Evolutionary conservation across 345 rosid species (phyloP).

Genomic region (Syzygium aromaticum): DNA sequence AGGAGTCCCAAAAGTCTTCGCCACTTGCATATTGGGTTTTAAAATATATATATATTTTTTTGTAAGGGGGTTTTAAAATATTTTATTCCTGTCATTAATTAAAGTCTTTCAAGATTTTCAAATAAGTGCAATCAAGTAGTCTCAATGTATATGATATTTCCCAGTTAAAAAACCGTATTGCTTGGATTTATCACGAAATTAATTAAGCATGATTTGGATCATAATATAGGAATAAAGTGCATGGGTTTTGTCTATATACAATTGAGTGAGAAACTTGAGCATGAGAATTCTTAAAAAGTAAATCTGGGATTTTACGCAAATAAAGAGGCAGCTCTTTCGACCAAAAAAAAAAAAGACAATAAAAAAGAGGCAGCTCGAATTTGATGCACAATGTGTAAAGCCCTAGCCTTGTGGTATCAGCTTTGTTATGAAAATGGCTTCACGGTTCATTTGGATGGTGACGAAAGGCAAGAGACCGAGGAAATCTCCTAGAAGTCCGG

Average conservation of each 20-base stretch:
- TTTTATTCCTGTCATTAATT: neutral
- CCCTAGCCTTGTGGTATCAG: neutral
- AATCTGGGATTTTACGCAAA: neutral
- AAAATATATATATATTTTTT: too few species aligned
- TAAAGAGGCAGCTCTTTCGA: neutral
- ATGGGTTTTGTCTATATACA: neutral
- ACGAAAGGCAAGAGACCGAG: neutral
- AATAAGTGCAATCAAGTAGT: neutral
- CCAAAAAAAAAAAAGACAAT: neutral
- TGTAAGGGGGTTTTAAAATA: too few species aligned
- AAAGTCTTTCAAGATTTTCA: neutral
- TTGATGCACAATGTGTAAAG: neutral
- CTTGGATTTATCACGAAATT: too few species aligned
- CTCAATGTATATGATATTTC: neutral
- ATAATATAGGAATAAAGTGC: neutral
- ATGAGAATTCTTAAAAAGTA: neutral
- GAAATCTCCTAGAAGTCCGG: neutral
- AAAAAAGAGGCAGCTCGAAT: neutral
- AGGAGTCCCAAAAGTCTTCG: neutral
- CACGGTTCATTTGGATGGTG: neutral
- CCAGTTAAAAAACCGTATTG: neutral
- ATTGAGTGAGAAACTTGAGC: neutral
- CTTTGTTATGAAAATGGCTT: neutral
- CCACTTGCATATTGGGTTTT: neutral
- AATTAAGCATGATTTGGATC: neutral